Percentiles rank a stretch among this genome's conserved stretches.
These are phyloP conservation scores for Rhynchosporium agropyri DNA, from an alignment of 2,329 filamentous ascomycete genomes.

Conservation along the genomic window DNA sequence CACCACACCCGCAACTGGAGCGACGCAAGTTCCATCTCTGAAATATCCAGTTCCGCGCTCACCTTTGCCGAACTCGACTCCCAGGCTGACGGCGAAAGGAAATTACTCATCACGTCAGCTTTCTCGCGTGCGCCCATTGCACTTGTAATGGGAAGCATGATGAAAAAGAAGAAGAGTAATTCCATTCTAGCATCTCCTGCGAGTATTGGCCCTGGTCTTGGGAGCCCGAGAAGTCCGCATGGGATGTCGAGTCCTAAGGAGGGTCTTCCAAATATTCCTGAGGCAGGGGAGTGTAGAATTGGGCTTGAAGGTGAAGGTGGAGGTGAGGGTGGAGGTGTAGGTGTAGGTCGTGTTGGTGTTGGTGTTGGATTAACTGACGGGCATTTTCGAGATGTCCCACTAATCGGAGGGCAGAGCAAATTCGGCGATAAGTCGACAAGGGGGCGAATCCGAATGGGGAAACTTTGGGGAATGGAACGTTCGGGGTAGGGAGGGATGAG, in stretches of 20 bases:
- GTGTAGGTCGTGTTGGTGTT: not conserved
- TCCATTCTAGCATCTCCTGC: not conserved
- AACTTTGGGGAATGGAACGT: no score
- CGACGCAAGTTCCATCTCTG: conserved; percentile 31
- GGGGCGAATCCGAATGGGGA: no score
- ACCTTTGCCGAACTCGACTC: conserved; percentile 30
- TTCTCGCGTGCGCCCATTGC: conserved; percentile 24
- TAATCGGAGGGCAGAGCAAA: no score
- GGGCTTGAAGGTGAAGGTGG: conserved; percentile 17
- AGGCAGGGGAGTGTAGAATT: conserved; percentile 32
- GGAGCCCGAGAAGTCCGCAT: conserved; percentile 18
- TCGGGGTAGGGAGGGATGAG: no score
- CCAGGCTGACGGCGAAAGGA: conserved; percentile 21
- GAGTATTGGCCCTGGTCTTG: not conserved
- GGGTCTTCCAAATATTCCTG: conserved; percentile 30
- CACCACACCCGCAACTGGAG: conserved; percentile 34
- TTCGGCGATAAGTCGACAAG: no score
- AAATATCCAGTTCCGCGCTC: conserved; percentile 26
- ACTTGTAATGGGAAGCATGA: conserved; percentile 22
- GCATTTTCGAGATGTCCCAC: no score
- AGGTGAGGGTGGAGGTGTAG: not conserved
- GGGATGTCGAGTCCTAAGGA: conserved; percentile 14
- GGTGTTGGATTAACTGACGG: not conserved
- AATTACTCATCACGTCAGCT: conserved; percentile 5
- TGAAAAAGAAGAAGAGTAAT: conserved; percentile 18